Evolutionary conservation across 2,329 filamentous ascomycete genomes (phyloP).

Genomic region (Beauveria varroae): DNA sequence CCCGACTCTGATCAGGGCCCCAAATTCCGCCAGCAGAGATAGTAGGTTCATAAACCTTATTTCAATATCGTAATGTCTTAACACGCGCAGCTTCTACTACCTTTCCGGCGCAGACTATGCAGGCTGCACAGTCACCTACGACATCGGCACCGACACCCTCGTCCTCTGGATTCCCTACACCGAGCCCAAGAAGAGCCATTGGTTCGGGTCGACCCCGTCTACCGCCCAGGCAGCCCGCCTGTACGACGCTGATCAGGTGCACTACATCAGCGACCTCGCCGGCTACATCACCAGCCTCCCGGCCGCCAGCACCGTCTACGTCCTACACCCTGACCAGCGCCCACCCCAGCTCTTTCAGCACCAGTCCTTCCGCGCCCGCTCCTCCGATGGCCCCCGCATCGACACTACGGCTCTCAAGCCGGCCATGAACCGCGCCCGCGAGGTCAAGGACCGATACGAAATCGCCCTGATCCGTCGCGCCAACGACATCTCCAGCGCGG

Average conservation of each 20-base stretch:
- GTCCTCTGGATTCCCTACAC: slow-evolving; percentile 67
- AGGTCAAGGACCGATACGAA: slow-evolving; percentile 82
- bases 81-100: slow-evolving; percentile 47
- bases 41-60: slow-evolving; percentile 32
- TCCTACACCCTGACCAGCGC: slow-evolving; percentile 42
- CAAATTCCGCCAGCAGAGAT: slow-evolving; percentile 49
- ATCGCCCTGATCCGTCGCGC: slow-evolving; percentile 74
- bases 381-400: slow-evolving; percentile 30
- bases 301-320: slow-evolving; percentile 33
- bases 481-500: slow-evolving; percentile 69
- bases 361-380: slow-evolving; percentile 27
- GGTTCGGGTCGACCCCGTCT: slow-evolving; percentile 54
- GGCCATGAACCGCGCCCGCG: slow-evolving; percentile 73
- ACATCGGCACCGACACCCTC: slow-evolving; percentile 52
- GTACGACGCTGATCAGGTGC: slow-evolving; percentile 66
- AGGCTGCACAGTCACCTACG: slow-evolving; percentile 49
- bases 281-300: slow-evolving; percentile 33
- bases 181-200: slow-evolving; percentile 54
- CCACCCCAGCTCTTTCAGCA: slow-evolving; percentile 16
- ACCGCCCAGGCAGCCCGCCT: slow-evolving; percentile 51
- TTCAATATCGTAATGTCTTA: not conserved
- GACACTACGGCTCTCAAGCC: slow-evolving; percentile 49
- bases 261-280: slow-evolving; percentile 48
- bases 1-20: slow-evolving; percentile 53
- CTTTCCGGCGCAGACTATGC: slow-evolving; percentile 47